phyloP scores from a whole-genome alignment of 2,329 filamentous ascomycete genomes.

The Chaetomium strumarium region DNA sequence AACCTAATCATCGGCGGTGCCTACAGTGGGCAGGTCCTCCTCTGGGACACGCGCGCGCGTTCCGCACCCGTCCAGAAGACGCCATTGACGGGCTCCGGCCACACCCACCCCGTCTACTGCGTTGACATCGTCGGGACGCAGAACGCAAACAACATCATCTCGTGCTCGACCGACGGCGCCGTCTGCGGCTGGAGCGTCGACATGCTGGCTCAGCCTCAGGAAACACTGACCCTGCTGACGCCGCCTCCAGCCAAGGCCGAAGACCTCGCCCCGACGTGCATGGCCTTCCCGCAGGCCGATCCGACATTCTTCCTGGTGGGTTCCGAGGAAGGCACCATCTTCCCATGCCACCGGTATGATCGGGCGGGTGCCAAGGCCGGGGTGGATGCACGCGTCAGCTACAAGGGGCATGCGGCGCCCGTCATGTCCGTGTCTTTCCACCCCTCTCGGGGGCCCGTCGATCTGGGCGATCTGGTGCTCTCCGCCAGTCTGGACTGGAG shows the following conservation, averaged over 20 bases:
- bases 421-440: conserved; percentile 97
- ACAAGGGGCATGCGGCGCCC: conserved; percentile 84
- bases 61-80: conserved; percentile 92
- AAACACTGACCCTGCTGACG: conserved; percentile 81
- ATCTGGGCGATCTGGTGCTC: conserved; percentile 88
- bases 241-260: conserved; percentile 86
- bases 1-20: conserved; percentile 94
- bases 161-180: conserved; percentile 91
- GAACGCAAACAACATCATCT: conserved; percentile 98
- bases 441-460: conserved; percentile 82
- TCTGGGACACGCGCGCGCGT: conserved; percentile 93
- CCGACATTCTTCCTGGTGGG: conserved; percentile 97
- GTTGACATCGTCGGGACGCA: conserved; percentile 95
- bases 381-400: conserved; percentile 81
- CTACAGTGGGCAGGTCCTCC: conserved; percentile 90
- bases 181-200: conserved; percentile 97
- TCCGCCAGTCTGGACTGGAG: conserved; percentile 95
- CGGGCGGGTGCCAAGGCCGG: conserved; percentile 95
- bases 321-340: conserved; percentile 93
- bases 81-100: conserved; percentile 86
- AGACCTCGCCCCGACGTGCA: conserved; percentile 88
- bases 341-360: conserved; percentile 94
- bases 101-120: conserved; percentile 94
- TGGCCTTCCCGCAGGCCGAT: conserved; percentile 90
- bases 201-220: conserved; percentile 94